These are phyloP conservation scores for Nitzschia sp. DNA, from an alignment of 108 stramenopile species.

Conservation along the genomic window DNA sequence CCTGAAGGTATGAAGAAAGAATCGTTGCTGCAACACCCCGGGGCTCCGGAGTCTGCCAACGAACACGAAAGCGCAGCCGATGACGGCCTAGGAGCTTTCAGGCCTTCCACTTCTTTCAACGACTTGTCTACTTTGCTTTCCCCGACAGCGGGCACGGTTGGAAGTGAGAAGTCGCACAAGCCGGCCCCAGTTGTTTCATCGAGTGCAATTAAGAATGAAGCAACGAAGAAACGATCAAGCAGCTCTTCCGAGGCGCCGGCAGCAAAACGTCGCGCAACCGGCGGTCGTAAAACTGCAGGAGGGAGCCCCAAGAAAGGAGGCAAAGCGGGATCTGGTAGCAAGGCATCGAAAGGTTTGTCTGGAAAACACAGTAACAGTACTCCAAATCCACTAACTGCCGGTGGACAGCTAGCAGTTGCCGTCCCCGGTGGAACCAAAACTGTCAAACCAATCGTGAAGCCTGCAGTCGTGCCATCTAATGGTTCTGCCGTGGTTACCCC, in stretches of 20 bases:
- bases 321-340: background rate
- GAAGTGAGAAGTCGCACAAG: background rate
- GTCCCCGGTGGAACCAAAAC: slow-evolving; percentile 20
- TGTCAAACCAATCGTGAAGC: slow-evolving; percentile 9
- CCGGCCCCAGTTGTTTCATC: slow-evolving; percentile 10
- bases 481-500: background rate
- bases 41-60: too few relatives aligned
- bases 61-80: slow-evolving; percentile 33
- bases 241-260: slow-evolving; percentile 21
- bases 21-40: background rate
- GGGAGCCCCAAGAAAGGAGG: background rate
- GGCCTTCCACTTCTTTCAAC: slow-evolving; percentile 67
- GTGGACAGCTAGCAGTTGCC: background rate
- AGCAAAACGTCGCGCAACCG: slow-evolving; percentile 33
- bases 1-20: slow-evolving; percentile 18
- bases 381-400: slow-evolving; percentile 31
- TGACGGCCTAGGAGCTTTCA: slow-evolving; percentile 61
- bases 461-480: background rate
- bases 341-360: background rate
- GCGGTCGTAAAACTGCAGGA: background rate
- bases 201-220: background rate
- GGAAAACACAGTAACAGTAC: slow-evolving; percentile 15
- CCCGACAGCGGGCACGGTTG: background rate
- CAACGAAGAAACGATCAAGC: slow-evolving; percentile 22
- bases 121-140: slow-evolving; percentile 44